These are phyloP conservation scores for Neophaeococcomyces mojaviensis DNA, from an alignment of 2,329 filamentous ascomycete genomes.

Conservation along the genomic window DNA sequence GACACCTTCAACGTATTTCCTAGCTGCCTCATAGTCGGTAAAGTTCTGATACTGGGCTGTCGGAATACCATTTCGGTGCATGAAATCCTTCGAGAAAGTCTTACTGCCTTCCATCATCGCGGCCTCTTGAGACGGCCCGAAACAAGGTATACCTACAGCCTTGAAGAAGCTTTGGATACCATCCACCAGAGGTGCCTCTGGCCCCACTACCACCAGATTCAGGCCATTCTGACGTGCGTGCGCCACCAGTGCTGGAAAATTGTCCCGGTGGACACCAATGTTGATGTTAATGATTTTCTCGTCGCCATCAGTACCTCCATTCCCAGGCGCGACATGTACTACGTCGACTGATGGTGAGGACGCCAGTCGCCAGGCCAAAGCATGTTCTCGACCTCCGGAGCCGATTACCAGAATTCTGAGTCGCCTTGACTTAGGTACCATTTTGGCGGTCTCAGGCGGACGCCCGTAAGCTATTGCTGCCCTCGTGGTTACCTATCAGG, in stretches of 20 bases:
- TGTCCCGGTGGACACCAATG: conserved; percentile 57
- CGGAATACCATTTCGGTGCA: conserved; percentile 82
- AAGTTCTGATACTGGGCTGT: conserved; percentile 91
- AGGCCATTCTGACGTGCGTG: conserved; percentile 67
- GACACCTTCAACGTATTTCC: conserved; percentile 64
- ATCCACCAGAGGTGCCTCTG: conserved; percentile 87
- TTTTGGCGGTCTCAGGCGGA: conserved; percentile 2
- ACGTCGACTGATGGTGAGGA: conserved; percentile 71
- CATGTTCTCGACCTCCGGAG: conserved; percentile 90
- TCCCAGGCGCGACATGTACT: conserved; percentile 65
- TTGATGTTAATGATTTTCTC: conserved; percentile 63
- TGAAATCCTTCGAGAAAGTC: conserved; percentile 96
- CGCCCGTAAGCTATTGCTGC: neutral
- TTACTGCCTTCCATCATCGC: conserved; percentile 94
- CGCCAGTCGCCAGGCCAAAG: conserved; percentile 85
- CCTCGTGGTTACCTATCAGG: neutral
- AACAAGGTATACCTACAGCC: conserved; percentile 65
- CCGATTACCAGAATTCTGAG: conserved; percentile 78
- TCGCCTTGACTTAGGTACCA: conserved; percentile 25
- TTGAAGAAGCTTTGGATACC: conserved; percentile 81
- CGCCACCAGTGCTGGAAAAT: conserved; percentile 69
- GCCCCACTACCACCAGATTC: conserved; percentile 81
- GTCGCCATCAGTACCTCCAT: conserved; percentile 67
- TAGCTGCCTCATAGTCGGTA: conserved; percentile 63
- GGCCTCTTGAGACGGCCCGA: conserved; percentile 77